Base-by-base conservation (phyloP, 345 rosid species). In the Gossypium ekmanianum region DNA sequence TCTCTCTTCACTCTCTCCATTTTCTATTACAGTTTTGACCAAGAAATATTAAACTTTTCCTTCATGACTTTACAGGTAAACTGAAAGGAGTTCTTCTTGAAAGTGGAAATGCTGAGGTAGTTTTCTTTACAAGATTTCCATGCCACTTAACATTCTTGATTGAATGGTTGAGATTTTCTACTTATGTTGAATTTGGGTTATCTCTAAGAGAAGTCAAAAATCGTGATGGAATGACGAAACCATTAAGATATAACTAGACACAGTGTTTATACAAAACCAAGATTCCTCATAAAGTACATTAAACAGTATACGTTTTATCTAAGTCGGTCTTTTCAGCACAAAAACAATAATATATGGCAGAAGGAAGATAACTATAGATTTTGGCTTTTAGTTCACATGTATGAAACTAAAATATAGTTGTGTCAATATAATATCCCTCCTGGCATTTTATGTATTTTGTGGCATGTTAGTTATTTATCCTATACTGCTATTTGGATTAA, bases 61-160 rank as follows among this genome's bases (percentile, higher is more conserved):
- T 75, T 47, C 13, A 58, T 72, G 18, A 11, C n/a, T 54, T 50
- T 11, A 57, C 89, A 92, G 98, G 97, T 44, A 91, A 89, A 84
- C 75, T 94, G 87, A 94, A 91, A 85, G 98, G 98, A 79, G 94
- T 92, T 72, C 94, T 95, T 48, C 85, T 95, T 17, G 99, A 93
- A 87, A 95, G 98, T 20, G 99, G 99, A 71, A 90, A 88, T 56
- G 84, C 97, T 22, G 99, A 95, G 97, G 99, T 94, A 89, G 57
- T 62, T 62, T 64, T 20, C 51, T 66, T 75, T 20, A 26, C 18
- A 22, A 4, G 47, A 68, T 20, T 61, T 50, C 45, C 17, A 8
- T 50, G 22, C 58, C 58, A 48, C 8, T 48, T 50, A 51, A 24
- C 73, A 51, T 50, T 69, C 27, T 51, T 51, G 59, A 24, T n/a